phyloP scores from a whole-genome alignment of 169 alveolate genomes.

The Amoebophrya sp. region DNA sequence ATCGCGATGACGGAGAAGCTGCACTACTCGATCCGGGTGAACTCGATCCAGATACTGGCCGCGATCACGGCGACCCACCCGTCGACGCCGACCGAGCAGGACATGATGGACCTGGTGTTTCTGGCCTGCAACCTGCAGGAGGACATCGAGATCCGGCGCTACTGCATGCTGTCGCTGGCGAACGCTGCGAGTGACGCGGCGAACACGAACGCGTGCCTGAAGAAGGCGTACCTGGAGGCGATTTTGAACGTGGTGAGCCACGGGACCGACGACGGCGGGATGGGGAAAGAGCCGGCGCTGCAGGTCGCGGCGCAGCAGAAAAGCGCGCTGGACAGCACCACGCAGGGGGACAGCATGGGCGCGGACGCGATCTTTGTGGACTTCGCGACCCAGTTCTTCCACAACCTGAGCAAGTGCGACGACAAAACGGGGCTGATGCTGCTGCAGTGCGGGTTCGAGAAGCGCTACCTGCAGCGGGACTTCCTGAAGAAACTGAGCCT shows the following conservation, averaged over 20 bases:
- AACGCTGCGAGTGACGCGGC: constrained; percentile 23
- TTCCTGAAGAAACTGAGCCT: constrained; percentile 17
- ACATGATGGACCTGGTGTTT: neutral
- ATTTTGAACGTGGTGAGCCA: neutral
- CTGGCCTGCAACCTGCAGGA: constrained; percentile 17
- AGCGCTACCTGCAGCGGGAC: neutral
- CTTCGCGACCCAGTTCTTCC: constrained; percentile 27
- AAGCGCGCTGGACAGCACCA: neutral
- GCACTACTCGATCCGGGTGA: constrained; percentile 18
- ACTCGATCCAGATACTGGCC: neutral
- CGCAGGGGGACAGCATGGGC: constrained; percentile 1
- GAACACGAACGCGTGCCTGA: constrained; percentile 6
- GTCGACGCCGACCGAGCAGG: constrained; percentile 23
- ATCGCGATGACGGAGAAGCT: constrained; percentile 29
- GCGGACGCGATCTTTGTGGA: constrained; percentile 28
- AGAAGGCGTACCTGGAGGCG: neutral
- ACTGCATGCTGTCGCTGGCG: constrained; percentile 23
- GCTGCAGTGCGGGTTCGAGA: neutral
- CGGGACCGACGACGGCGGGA: neutral
- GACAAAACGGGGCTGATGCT: neutral
- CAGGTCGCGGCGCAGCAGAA: neutral
- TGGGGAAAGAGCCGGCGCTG: neutral
- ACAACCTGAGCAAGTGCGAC: constrained; percentile 12
- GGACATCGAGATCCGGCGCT: constrained; percentile 25
- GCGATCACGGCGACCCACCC: constrained; percentile 24